These are phyloP conservation scores for Aspergillus coremiiformis DNA, from an alignment of 495 filamentous ascomycete genomes.

Conservation along the genomic window DNA sequence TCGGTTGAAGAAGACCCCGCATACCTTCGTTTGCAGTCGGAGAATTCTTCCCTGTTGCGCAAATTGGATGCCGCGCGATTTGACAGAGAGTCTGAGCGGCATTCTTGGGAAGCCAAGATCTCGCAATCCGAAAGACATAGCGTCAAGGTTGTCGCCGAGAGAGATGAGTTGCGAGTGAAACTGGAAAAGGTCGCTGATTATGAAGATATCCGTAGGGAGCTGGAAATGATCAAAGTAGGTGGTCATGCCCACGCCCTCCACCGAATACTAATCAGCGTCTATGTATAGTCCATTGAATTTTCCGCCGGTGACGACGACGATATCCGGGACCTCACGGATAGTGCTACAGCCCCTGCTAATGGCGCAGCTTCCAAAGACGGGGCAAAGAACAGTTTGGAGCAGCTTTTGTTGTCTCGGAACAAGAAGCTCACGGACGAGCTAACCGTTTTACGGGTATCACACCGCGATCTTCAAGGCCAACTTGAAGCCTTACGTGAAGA, in stretches of 20 bases:
- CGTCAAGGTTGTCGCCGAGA: constrained; percentile 56
- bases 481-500: constrained; percentile 77
- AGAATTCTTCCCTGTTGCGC: constrained; percentile 83
- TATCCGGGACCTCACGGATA: constrained; percentile 22
- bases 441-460: constrained; percentile 85
- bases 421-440: constrained; percentile 94
- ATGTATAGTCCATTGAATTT: constrained; percentile 77
- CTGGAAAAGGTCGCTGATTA: constrained; percentile 90
- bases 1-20: constrained; percentile 78
- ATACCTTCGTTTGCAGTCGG: constrained; percentile 77
- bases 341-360: constrained; percentile 32
- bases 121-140: constrained; percentile 37
- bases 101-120: constrained; percentile 63
- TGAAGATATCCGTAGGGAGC: constrained; percentile 87
- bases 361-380: constrained; percentile 50
- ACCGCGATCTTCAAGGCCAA: constrained; percentile 79
- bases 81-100: constrained; percentile 72
- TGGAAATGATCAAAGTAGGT: constrained; percentile 80
- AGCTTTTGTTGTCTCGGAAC: constrained; percentile 84
- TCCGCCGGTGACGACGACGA: constrained; percentile 83
- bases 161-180: constrained; percentile 67
- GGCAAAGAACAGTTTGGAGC: constrained; percentile 67
- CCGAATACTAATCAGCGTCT: constrained; percentile 10
- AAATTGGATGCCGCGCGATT: constrained; percentile 76
- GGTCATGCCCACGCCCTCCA: no score